These are phyloP conservation scores for Trifolium repens DNA, from an alignment of 306 rosid species.

Conservation along the genomic window DNA sequence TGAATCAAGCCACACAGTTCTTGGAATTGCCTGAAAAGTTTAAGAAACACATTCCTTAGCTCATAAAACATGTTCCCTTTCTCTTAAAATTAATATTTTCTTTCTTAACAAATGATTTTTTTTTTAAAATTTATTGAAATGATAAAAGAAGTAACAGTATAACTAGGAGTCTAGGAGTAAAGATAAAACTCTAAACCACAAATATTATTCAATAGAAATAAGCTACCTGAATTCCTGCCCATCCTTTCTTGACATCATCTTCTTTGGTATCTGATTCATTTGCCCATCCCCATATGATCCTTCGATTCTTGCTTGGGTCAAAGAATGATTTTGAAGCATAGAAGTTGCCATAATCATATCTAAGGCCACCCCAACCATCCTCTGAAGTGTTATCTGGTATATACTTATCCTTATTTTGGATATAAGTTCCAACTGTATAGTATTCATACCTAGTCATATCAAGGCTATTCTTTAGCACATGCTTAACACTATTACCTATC, in stretches of 20 bases:
- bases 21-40: slow-evolving; percentile 68
- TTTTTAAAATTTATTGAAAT: neutral
- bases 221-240: slow-evolving; percentile 89
- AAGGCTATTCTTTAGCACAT: slow-evolving; percentile 74
- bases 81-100: neutral
- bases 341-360: slow-evolving; percentile 88
- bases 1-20: slow-evolving; percentile 68
- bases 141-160: neutral
- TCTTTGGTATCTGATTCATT: slow-evolving; percentile 67
- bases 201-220: neutral
- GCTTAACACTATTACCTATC: slow-evolving; percentile 47
- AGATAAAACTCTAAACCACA: neutral
- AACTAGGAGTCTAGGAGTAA: neutral
- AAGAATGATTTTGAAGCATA: slow-evolving; percentile 88
- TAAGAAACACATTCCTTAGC: neutral
- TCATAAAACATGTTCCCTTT: neutral
- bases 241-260: slow-evolving; percentile 64
- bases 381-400: slow-evolving; percentile 63
- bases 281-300: slow-evolving; percentile 93
- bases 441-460: slow-evolving; percentile 83
- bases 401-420: slow-evolving; percentile 46
- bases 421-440: slow-evolving; percentile 70
- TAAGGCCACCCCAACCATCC: slow-evolving; percentile 77
- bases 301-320: slow-evolving; percentile 62
- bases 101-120: neutral